A percentile compares a stretch with the other conserved stretches of the same genome.
Conservation (phyloP, 129 eudicot species). For the Flaveria brownii region DNA sequence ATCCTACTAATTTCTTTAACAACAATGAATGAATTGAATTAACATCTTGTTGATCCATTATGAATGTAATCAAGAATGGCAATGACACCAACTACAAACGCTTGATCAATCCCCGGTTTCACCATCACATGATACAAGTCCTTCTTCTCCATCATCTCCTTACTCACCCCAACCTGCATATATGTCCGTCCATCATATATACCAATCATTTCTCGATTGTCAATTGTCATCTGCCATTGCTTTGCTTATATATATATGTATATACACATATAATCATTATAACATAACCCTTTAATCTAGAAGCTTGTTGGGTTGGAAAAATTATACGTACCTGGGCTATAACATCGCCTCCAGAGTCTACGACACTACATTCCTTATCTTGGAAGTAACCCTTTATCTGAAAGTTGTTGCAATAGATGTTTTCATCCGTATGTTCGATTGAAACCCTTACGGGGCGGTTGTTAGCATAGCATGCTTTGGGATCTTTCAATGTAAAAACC, state of each 20-base stretch:
- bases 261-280: no score
- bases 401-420: constrained; percentile 36
- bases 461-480: constrained; percentile 46
- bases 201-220: no score
- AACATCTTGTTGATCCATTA: constrained; percentile 80
- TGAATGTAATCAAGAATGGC: constrained; percentile 87
- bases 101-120: constrained; percentile 87
- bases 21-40: neutral
- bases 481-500: constrained; percentile 73
- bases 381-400: constrained; percentile 64
- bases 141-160: constrained; percentile 51
- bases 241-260: no score
- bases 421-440: constrained; percentile 40
- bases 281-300: no score
- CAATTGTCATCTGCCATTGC: neutral
- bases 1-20: neutral
- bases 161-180: constrained; percentile 50
- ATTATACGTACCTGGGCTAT: constrained; percentile 56
- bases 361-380: constrained; percentile 58
- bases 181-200: neutral
- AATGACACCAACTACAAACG: constrained; percentile 84
- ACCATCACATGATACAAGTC: constrained; percentile 72
- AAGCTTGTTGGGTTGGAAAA: no score
- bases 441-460: constrained; percentile 54
- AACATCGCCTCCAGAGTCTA: constrained; percentile 49